Percentiles rank a stretch among this genome's conserved stretches.
Evolutionary conservation across 768 basidiomycete species (phyloP).

Genomic region (Kwoniella mangroviensis): DNA sequence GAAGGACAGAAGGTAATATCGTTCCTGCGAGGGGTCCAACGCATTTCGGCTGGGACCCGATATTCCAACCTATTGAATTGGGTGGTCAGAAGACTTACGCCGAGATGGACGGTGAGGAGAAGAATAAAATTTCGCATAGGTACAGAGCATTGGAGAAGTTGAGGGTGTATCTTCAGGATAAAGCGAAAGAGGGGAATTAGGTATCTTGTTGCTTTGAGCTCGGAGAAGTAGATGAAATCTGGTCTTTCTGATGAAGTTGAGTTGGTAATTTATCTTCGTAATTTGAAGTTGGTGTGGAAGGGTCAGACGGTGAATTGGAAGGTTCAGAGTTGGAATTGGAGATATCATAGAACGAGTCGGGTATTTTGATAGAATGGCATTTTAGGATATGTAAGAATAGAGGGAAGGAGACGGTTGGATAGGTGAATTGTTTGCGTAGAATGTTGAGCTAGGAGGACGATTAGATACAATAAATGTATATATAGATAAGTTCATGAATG

Average conservation of each 20-base stretch:
- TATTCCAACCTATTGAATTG: slow-evolving; percentile 71
- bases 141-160: slow-evolving; percentile 73
- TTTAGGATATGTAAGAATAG: slow-evolving; percentile 12
- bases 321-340: slow-evolving; percentile 7
- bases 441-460: slow-evolving; percentile 19
- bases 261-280: background rate
- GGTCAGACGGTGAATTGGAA: slow-evolving; percentile 2
- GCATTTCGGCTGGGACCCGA: slow-evolving; percentile 87
- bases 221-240: background rate
- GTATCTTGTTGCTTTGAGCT: background rate
- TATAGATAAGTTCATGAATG: background rate
- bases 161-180: slow-evolving; percentile 54
- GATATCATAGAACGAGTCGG: background rate
- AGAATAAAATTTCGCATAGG: slow-evolving; percentile 71
- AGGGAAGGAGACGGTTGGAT: slow-evolving; percentile 19
- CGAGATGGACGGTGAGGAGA: slow-evolving; percentile 69
- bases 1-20: slow-evolving; percentile 84
- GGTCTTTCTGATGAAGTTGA: background rate
- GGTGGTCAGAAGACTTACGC: slow-evolving; percentile 79
- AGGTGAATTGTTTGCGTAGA: slow-evolving; percentile 31
- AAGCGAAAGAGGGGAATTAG: slow-evolving; percentile 31
- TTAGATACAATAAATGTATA: background rate
- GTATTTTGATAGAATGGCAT: slow-evolving; percentile 9
- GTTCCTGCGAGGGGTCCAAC: slow-evolving; percentile 79
- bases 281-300: slow-evolving; percentile 5